Evolutionary conservation across 805 yeast genomes (phyloP).

Genomic region (Metschnikowia santaceciliae): DNA sequence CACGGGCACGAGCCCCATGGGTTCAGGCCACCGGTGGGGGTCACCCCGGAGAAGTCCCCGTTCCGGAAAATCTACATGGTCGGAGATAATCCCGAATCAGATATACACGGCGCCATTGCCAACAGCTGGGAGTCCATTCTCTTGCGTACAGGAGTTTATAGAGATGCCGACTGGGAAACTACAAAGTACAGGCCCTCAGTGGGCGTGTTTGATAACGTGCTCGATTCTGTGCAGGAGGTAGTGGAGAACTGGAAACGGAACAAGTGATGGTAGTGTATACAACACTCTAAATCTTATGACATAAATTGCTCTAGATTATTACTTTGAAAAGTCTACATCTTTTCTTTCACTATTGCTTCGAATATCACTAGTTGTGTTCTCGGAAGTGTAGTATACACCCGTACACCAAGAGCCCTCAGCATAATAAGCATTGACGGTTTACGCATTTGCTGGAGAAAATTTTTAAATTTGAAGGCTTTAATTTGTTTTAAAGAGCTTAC

Average conservation of each 20-base stretch:
- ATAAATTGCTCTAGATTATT: no score
- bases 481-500: no score
- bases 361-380: no score
- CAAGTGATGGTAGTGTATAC: background rate
- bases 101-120: slow-evolving; percentile 81
- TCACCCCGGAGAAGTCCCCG: slow-evolving; percentile 29
- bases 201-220: slow-evolving; percentile 49
- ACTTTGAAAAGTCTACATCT: no score
- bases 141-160: slow-evolving; percentile 84
- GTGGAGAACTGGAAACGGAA: slow-evolving; percentile 3
- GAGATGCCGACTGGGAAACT: slow-evolving; percentile 48
- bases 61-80: slow-evolving; percentile 80
- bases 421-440: no score
- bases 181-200: slow-evolving; percentile 42
- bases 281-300: background rate
- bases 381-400: no score
- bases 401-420: no score
- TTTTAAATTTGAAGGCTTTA: no score
- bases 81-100: slow-evolving; percentile 95
- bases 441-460: no score
- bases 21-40: slow-evolving; percentile 42
- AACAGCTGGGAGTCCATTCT: slow-evolving; percentile 88
- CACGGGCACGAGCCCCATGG: slow-evolving; percentile 17
- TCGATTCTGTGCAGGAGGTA: slow-evolving; percentile 37
- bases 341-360: no score